These are phyloP conservation scores for Saccharomycopsis selenospora DNA, from an alignment of 805 yeast genomes.

Conservation along the genomic window DNA sequence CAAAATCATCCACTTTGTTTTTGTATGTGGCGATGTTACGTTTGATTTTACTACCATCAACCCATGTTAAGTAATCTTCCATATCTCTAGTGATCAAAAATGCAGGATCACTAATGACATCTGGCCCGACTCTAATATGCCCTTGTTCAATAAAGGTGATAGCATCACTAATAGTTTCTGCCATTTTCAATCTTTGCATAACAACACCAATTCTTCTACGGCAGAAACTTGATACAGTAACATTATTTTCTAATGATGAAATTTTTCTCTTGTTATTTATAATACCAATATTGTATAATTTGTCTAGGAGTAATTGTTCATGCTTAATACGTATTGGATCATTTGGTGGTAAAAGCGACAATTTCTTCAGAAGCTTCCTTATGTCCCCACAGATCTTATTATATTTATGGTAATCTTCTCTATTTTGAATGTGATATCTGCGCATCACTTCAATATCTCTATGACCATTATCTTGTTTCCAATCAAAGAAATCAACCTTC, in stretches of 20 bases:
- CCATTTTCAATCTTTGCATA: conserved; percentile 92
- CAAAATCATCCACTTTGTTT: conserved; percentile 60
- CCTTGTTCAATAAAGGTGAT: conserved; percentile 93
- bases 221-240: conserved; percentile 88
- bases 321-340: conserved; percentile 86
- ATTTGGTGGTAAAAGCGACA: conserved; percentile 76
- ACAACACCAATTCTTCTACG: conserved; percentile 90
- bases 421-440: conserved; percentile 84
- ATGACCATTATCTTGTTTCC: conserved; percentile 96
- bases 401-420: conserved; percentile 94
- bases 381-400: conserved; percentile 90
- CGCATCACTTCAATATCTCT: conserved; percentile 96
- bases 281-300: conserved; percentile 82
- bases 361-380: conserved; percentile 76
- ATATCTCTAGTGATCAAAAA: conserved; percentile 84
- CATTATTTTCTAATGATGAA: conserved; percentile 83
- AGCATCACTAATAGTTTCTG: conserved; percentile 82
- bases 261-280: conserved; percentile 83
- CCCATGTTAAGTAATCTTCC: conserved; percentile 98
- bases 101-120: conserved; percentile 92
- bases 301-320: conserved; percentile 81
- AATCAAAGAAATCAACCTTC: conserved; percentile 93
- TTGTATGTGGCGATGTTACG: conserved; percentile 80
- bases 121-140: conserved; percentile 95
- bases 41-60: conserved; percentile 91